phyloP scores from a whole-genome alignment of 495 filamentous ascomycete genomes.

The Recurvomyces mirabilis region DNA sequence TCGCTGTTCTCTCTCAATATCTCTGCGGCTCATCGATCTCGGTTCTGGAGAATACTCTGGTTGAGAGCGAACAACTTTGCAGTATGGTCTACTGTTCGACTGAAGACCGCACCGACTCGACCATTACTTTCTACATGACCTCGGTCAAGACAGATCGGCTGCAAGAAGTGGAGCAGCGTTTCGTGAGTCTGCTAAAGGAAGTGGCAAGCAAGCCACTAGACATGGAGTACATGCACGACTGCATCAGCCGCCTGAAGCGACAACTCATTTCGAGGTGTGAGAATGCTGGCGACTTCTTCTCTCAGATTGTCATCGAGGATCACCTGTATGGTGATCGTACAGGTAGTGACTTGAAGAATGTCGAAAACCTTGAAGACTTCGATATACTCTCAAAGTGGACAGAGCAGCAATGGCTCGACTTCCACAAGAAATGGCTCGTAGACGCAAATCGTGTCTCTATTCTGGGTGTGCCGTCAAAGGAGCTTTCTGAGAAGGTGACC shows the following conservation, averaged over 20 bases:
- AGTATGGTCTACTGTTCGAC: constrained; percentile 67
- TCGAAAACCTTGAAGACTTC: constrained; percentile 60
- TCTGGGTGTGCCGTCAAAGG: constrained; percentile 50
- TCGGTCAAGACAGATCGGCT: constrained; percentile 82
- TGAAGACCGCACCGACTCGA: constrained; percentile 64
- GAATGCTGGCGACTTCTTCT: constrained; percentile 59
- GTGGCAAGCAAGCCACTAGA: constrained; percentile 70
- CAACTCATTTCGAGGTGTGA: constrained; percentile 73
- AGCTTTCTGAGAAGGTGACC: constrained; percentile 62
- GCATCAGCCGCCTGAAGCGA: constrained; percentile 63
- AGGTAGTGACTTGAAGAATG: constrained; percentile 62
- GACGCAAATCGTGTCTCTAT: constrained; percentile 80
- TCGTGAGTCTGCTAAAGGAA: constrained; percentile 73
- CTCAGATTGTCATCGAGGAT: constrained; percentile 73
- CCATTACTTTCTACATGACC: constrained; percentile 72
- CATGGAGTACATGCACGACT: constrained; percentile 79
- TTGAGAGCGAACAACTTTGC: constrained; percentile 85
- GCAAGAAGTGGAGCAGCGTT: constrained; percentile 65
- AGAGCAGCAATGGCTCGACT: constrained; percentile 70
- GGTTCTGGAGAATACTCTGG: constrained; percentile 78
- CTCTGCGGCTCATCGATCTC: constrained; percentile 87
- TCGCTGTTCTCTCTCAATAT: constrained; percentile 70
- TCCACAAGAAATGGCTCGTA: constrained; percentile 71
- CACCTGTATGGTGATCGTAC: constrained; percentile 82
- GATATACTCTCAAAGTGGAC: constrained; percentile 68